Evolutionary conservation across 257 asterid species (phyloP).

Genomic region (Verbascum thapsus): DNA sequence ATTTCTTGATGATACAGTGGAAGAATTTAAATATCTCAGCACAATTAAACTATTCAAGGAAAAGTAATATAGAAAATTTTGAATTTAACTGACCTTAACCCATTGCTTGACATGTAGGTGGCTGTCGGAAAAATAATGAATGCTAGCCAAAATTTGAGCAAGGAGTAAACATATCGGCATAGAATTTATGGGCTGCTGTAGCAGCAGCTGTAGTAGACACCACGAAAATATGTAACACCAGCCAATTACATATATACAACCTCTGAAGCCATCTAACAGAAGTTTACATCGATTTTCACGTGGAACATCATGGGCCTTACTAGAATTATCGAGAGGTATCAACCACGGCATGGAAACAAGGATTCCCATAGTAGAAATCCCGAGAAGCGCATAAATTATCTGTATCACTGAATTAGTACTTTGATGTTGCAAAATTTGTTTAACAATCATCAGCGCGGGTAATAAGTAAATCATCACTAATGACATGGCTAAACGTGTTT

Average conservation of each 20-base stretch:
- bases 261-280: slow-evolving; percentile 34
- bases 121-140: slow-evolving; percentile 42
- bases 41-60: slow-evolving; percentile 17
- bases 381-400: slow-evolving; percentile 53
- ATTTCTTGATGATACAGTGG: slow-evolving; percentile 1
- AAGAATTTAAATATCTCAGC: background rate
- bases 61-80: slow-evolving; percentile 1
- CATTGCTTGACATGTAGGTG: slow-evolving; percentile 52
- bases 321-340: slow-evolving; percentile 41
- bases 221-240: slow-evolving; percentile 68
- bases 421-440: slow-evolving; percentile 47
- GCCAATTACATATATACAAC: slow-evolving; percentile 54
- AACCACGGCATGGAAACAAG: slow-evolving; percentile 67
- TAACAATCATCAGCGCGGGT: slow-evolving; percentile 56
- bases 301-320: slow-evolving; percentile 29
- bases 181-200: slow-evolving; percentile 83
- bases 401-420: slow-evolving; percentile 61
- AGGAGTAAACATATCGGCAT: slow-evolving; percentile 60
- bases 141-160: slow-evolving; percentile 58
- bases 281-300: slow-evolving; percentile 23
- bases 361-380: slow-evolving; percentile 50
- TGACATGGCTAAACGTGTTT: slow-evolving; percentile 31
- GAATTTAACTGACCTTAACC: slow-evolving; percentile 70
- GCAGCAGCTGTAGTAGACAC: slow-evolving; percentile 80
- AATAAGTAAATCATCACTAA: slow-evolving; percentile 47